phyloP scores from a whole-genome alignment of 106 monocot species.

The Chionographis japonica region DNA sequence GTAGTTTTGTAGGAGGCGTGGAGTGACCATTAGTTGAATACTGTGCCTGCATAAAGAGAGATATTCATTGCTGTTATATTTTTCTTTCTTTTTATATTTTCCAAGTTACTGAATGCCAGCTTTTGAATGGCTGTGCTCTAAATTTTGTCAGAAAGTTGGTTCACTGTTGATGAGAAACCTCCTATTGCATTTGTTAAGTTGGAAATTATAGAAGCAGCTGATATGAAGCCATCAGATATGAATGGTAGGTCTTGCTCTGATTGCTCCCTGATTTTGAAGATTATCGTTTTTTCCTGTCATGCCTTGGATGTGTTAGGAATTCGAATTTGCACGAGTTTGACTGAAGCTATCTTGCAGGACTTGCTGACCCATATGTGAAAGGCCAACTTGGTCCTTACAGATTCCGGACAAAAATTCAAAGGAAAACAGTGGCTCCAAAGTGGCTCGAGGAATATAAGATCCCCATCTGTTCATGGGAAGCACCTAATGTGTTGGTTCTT shows the following conservation, averaged over 20 bases:
- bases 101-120: too few relatives aligned
- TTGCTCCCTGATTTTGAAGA: too few relatives aligned
- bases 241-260: too few relatives aligned
- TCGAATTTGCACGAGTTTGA: background rate
- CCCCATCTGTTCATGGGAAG: slow-evolving; percentile 86
- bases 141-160: slow-evolving; percentile 57
- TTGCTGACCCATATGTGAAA: slow-evolving; percentile 91
- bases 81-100: too few relatives aligned
- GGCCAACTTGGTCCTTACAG: slow-evolving; percentile 63
- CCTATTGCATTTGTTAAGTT: slow-evolving; percentile 65
- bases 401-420: slow-evolving; percentile 74
- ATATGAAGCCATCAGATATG: slow-evolving; percentile 83
- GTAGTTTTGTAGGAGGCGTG: too few relatives aligned
- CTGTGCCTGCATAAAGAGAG: too few relatives aligned
- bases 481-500: slow-evolving; percentile 50
- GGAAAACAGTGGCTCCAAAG: slow-evolving; percentile 75
- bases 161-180: slow-evolving; percentile 70
- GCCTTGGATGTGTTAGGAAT: too few relatives aligned
- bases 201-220: slow-evolving; percentile 82
- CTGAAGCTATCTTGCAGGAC: slow-evolving; percentile 34
- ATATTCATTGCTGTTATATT: too few relatives aligned
- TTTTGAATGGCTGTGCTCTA: too few relatives aligned
- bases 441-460: slow-evolving; percentile 88
- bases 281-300: too few relatives aligned
- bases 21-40: too few relatives aligned